Percentiles rank a stretch among this genome's conserved stretches.
These are phyloP conservation scores for Exutisphaerella laricina DNA, from an alignment of 2,329 filamentous ascomycete genomes.

Conservation along the genomic window DNA sequence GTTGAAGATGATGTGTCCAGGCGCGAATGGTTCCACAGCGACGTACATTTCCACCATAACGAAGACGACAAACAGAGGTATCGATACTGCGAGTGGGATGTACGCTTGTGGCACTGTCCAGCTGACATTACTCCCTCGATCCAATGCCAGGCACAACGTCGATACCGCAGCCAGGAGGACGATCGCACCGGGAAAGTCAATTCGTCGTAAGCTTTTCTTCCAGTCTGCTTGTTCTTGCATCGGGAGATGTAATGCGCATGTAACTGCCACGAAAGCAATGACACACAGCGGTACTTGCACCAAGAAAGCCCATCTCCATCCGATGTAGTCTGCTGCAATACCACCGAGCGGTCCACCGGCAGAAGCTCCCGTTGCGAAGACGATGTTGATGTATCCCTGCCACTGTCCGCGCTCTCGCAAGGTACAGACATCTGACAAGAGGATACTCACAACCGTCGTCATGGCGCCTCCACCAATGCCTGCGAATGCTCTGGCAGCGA, in stretches of 20 bases:
- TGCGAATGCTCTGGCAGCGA: conserved; percentile 57
- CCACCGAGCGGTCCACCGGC: conserved; percentile 66
- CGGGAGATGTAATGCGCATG: conserved; percentile 58
- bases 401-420: conserved; percentile 65
- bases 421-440: conserved; percentile 66
- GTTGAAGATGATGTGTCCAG: conserved; percentile 66
- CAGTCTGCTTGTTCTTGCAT: conserved; percentile 53
- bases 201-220: conserved; percentile 58
- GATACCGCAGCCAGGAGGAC: conserved; percentile 62
- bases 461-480: conserved; percentile 67
- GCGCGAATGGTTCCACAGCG: conserved; percentile 67
- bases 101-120: conserved; percentile 59
- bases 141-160: conserved; percentile 62
- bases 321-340: conserved; percentile 62
- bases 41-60: conserved; percentile 62
- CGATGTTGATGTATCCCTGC: conserved; percentile 69
- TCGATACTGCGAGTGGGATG: conserved; percentile 50
- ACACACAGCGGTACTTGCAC: conserved; percentile 64
- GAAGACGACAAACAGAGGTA: conserved; percentile 60
- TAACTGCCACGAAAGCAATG: conserved; percentile 59
- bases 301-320: conserved; percentile 74
- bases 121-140: conserved; percentile 65
- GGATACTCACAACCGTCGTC: conserved; percentile 62
- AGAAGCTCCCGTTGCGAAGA: conserved; percentile 63
- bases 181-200: conserved; percentile 69